Conservation (phyloP, 2,329 filamentous ascomycete genomes). For the Lachnellula cervina region DNA sequence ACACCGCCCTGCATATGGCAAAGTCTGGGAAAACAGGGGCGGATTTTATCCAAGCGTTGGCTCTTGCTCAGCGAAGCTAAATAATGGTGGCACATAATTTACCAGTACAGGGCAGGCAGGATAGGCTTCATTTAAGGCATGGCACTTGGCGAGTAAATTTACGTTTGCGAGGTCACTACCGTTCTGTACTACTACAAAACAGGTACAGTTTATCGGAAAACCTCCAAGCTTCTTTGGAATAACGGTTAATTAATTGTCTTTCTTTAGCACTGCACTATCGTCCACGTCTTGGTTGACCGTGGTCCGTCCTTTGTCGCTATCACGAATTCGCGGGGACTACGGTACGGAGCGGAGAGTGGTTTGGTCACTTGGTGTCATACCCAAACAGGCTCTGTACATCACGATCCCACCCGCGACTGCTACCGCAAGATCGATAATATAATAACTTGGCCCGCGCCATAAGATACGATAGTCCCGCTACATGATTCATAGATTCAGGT, state of each 20-base stretch:
- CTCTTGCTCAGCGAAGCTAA: not conserved
- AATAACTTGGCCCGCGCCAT: no score
- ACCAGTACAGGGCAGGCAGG: no score
- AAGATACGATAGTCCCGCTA: no score
- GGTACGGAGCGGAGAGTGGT: no score
- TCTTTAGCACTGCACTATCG: not conserved
- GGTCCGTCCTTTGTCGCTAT: not conserved
- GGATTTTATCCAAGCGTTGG: not conserved
- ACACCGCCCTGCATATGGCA: not conserved
- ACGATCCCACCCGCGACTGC: slow-evolving; percentile 14
- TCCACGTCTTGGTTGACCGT: not conserved
- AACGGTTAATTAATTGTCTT: no score
- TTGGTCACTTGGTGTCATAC: no score
- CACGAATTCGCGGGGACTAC: no score
- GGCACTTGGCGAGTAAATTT: not conserved
- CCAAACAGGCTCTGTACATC: not conserved
- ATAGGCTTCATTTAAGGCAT: not conserved
- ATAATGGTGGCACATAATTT: not conserved
- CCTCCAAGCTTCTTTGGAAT: no score
- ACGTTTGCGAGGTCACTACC: no score
- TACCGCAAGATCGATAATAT: slow-evolving; percentile 14
- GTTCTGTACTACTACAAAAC: no score
- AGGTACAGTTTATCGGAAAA: no score
- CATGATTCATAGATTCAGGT: no score
- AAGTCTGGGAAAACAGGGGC: not conserved